A percentile compares a stretch with the other conserved stretches of the same genome.
Evolutionary conservation across 176 grass and related monocot species (phyloP).

Genomic region (Oryza meyeriana): DNA sequence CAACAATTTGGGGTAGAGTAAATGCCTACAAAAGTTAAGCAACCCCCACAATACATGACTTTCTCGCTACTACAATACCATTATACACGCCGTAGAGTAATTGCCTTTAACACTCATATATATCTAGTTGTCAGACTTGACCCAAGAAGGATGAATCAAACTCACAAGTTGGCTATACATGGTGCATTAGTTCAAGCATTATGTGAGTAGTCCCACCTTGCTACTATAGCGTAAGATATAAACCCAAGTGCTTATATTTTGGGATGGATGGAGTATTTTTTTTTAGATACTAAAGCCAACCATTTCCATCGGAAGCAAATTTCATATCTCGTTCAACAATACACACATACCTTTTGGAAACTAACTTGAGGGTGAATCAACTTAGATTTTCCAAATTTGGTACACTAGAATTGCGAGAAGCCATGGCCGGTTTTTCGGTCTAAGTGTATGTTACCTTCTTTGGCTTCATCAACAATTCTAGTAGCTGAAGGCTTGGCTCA

Average conservation of each 20-base stretch:
- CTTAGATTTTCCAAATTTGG: not conserved
- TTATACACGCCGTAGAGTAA: not conserved
- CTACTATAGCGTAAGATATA: not conserved
- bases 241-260: not conserved
- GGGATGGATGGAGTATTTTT: no score
- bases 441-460: not conserved
- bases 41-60: no score
- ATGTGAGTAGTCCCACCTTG: not conserved
- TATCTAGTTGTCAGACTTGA: not conserved
- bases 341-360: not conserved
- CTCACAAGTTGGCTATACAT: not conserved
- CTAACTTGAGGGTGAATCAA: not conserved
- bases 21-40: no score
- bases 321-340: not conserved
- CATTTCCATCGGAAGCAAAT: not conserved
- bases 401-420: no score
- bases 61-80: no score
- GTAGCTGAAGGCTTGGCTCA: not conserved
- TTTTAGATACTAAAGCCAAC: not conserved
- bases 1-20: not conserved
- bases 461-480: not conserved
- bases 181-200: not conserved
- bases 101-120: not conserved
- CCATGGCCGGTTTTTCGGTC: no score
- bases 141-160: not conserved